These are phyloP conservation scores for Trichoderma atroviride DNA, from an alignment of 2,329 filamentous ascomycete genomes.

Conservation along the genomic window DNA sequence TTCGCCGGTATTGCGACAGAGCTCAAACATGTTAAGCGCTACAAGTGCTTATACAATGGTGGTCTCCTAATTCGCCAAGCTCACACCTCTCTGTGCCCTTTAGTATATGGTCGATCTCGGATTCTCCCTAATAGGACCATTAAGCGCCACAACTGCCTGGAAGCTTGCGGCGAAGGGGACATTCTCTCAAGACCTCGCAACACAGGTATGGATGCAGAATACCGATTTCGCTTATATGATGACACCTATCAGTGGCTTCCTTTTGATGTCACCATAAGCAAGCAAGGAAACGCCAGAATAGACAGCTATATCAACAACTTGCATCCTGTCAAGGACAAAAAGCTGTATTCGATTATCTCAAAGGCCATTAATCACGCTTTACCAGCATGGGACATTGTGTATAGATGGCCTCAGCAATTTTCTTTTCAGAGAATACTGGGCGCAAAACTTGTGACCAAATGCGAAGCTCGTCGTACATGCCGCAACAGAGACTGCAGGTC, in stretches of 20 bases:
- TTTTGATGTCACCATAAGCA: neutral
- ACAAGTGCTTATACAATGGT: neutral
- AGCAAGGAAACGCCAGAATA: neutral
- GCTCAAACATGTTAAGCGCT: neutral
- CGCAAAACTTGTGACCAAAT: neutral
- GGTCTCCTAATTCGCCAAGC: neutral
- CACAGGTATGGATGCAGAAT: neutral
- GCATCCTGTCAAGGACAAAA: slow-evolving; percentile 4
- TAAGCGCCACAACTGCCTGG: neutral
- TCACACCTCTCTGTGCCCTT: neutral
- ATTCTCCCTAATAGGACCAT: neutral
- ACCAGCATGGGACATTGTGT: slow-evolving; percentile 17
- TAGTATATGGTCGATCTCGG: neutral
- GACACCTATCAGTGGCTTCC: neutral
- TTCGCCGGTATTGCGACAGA: neutral
- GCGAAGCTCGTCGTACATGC: neutral
- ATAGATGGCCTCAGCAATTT: slow-evolving; percentile 5
- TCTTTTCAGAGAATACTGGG: neutral
- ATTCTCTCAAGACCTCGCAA: neutral
- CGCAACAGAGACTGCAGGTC: neutral
- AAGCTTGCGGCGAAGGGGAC: neutral
- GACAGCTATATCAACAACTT: neutral
- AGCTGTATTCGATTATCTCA: neutral
- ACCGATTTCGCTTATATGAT: neutral
- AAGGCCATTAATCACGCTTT: slow-evolving; percentile 9